Percentiles rank a stretch among this genome's conserved stretches.
These are phyloP conservation scores for Coemansia sp. DNA, from an alignment of 192 early-diverging fungal species.

Conservation along the genomic window DNA sequence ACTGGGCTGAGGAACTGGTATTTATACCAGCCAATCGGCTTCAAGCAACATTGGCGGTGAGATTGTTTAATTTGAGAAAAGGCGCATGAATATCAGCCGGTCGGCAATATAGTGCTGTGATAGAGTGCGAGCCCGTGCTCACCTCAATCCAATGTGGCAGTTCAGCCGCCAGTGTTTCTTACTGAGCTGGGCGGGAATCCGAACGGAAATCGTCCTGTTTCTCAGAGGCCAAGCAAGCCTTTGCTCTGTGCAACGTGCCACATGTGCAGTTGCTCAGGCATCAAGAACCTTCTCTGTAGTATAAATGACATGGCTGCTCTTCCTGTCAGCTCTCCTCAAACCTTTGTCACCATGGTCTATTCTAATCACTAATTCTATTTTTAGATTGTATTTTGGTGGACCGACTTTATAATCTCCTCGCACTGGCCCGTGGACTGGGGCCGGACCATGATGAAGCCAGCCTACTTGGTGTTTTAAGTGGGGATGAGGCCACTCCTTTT, in stretches of 20 bases:
- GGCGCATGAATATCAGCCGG: not conserved
- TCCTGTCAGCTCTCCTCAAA: not conserved
- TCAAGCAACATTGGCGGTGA: not conserved
- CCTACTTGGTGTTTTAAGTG: not conserved
- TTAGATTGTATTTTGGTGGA: not conserved
- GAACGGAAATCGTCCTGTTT: not conserved
- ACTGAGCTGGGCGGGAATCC: not conserved
- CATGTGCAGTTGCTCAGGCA: not conserved
- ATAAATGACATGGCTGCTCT: too few relatives aligned
- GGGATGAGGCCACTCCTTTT: not conserved
- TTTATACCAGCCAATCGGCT: not conserved
- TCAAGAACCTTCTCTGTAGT: not conserved
- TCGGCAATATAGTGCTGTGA: not conserved
- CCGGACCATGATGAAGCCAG: not conserved
- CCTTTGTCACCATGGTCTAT: not conserved
- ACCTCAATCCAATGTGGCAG: not conserved
- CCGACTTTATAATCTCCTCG: not conserved
- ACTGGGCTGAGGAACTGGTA: conserved; percentile 2
- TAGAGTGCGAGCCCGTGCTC: not conserved
- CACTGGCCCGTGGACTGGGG: not conserved
- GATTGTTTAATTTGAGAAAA: not conserved
- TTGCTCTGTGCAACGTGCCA: not conserved
- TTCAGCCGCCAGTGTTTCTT: not conserved
- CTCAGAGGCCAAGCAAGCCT: not conserved
- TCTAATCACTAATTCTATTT: too few relatives aligned